Evolutionary conservation across 2,329 filamentous ascomycete genomes (phyloP), one percentile per base, ranked within the genome.

Genomic region (Fusarium stilboides): DNA sequence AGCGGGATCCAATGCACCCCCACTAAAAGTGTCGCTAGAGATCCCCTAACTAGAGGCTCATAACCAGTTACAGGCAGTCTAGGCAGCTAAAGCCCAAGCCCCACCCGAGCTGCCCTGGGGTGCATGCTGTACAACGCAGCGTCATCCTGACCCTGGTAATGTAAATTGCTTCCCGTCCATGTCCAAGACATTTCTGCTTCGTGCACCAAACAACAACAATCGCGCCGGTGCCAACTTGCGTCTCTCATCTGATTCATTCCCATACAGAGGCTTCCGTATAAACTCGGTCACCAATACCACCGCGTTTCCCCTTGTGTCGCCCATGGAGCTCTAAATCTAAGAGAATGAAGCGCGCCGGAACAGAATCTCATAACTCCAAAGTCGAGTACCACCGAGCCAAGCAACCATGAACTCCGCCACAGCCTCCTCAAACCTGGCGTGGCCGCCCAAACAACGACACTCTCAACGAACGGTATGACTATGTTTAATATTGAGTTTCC

Each of bases 391-490:
- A 72, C 58, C 54, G 66, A 61, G 52, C 83, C 5, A 86, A 86
- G 73, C 68, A 83, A 84, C 62, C 61, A 82, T 79, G 80, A 80
- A 76, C 77, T 74, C 79, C 45, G 73, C 73, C 62, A 71, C 74
- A 58, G 66, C 68, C 62, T 71, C 79, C 42, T 74, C 79, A 46
- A 74, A 68, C 45, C 58, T 69, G 71, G 77, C 70, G 55, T 83
- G 81, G 82, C 81, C 81, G 60, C 81, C 82, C 45, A 78, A 75
- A 53, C 78, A 75, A 55, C 78, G 83, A 58, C 80, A 79, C 22
- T 84, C 82, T 26, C 83, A 83, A 75, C 78, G 84, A 75, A 84
- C 76, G 71, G 84, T 86, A 74, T 62, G 82, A 63, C 26, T 37
- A 22, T 20, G 20, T 13, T 34, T 20, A n/a, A 52, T 43, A 40